phyloP scores from a whole-genome alignment of 768 basidiomycete genomes.

The Kondoa subrosea region DNA sequence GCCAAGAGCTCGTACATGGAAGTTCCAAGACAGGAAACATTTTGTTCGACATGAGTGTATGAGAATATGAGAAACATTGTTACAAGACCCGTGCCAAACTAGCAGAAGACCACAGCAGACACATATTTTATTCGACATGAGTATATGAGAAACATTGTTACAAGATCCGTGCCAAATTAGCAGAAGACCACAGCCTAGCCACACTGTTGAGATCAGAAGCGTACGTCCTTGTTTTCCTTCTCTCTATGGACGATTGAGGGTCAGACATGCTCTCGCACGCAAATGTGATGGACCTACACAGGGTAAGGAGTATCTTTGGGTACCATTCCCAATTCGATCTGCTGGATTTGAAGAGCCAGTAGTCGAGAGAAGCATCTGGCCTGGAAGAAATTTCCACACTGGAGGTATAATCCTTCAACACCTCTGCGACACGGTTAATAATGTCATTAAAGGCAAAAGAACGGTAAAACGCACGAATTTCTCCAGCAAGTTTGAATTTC shows the following conservation, averaged over 20 bases:
- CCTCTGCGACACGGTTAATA: background rate
- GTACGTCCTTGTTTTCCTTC: slow-evolving; percentile 23
- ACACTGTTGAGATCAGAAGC: slow-evolving; percentile 22
- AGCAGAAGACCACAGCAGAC: no score
- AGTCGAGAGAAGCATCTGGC: slow-evolving; percentile 21
- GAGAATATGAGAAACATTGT: no score
- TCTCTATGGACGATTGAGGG: slow-evolving; percentile 10
- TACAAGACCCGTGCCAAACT: no score
- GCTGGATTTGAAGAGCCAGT: slow-evolving; percentile 16
- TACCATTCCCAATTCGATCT: slow-evolving; percentile 26
- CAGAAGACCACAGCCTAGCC: no score
- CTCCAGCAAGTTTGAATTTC: slow-evolving; percentile 25
- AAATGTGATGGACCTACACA: background rate
- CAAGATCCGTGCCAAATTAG: no score
- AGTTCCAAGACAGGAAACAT: background rate
- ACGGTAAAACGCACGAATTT: background rate
- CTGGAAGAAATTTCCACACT: slow-evolving; percentile 26
- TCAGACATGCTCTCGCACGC: background rate
- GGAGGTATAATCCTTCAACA: slow-evolving; percentile 12
- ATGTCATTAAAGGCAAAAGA: background rate
- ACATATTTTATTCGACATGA: no score
- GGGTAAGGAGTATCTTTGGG: slow-evolving; percentile 16
- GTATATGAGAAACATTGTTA: no score
- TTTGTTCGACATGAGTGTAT: background rate
- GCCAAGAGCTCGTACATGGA: background rate